Evolutionary conservation across 495 filamentous ascomycete species (phyloP).

Genomic region (Tuber umbilicatum): DNA sequence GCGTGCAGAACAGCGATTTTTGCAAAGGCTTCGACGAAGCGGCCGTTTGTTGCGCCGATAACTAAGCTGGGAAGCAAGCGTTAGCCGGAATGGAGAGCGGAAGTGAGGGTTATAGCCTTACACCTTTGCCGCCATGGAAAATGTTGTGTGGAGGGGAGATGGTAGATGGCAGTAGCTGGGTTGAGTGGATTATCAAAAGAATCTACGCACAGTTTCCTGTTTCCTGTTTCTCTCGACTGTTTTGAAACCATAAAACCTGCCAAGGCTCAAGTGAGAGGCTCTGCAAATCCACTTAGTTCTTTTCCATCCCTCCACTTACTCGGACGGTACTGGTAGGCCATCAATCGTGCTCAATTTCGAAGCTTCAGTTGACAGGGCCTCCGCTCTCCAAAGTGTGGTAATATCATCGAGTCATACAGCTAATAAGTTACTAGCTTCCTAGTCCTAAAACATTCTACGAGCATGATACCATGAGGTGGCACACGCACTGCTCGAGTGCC

Average conservation of each 20-base stretch:
- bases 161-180: too few relatives aligned
- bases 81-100: slow-evolving; percentile 38
- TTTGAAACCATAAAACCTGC: neutral
- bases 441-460: neutral
- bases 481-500: too few relatives aligned
- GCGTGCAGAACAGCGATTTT: slow-evolving; percentile 70
- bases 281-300: neutral
- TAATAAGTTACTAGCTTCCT: neutral
- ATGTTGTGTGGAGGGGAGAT: neutral
- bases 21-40: slow-evolving; percentile 62
- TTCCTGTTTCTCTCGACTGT: too few relatives aligned
- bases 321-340: too few relatives aligned
- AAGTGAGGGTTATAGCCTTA: slow-evolving; percentile 44
- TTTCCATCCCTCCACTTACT: neutral
- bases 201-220: neutral
- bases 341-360: neutral
- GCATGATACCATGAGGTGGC: too few relatives aligned
- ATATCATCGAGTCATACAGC: neutral
- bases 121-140: slow-evolving; percentile 65
- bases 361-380: neutral
- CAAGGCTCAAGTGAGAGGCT: neutral
- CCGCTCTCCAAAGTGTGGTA: neutral
- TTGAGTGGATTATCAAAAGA: neutral
- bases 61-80: slow-evolving; percentile 57
- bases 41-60: slow-evolving; percentile 69